Evolutionary conservation across 2,329 filamentous ascomycete genomes (phyloP).

Genomic region (Pseudofabraea citricarpa): DNA sequence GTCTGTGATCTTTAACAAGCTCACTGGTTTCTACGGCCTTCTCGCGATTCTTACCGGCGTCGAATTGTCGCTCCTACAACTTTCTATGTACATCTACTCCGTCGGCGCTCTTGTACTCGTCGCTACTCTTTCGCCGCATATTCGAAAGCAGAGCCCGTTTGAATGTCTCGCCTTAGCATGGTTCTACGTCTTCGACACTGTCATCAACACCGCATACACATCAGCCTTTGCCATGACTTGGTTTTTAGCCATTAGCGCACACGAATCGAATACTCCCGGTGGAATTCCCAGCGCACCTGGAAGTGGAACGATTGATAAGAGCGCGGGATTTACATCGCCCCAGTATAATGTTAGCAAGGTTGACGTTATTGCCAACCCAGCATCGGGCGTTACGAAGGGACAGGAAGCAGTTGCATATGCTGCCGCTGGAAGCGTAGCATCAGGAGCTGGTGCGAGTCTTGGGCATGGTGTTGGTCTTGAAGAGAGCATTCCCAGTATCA

Average conservation of each 20-base stretch:
- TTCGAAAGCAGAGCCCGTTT: conserved; percentile 72
- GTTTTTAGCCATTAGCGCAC: conserved; percentile 64
- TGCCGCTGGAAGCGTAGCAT: conserved; percentile 29
- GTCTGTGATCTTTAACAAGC: conserved; percentile 84
- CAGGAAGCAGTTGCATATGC: conserved; percentile 49
- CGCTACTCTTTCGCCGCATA: conserved; percentile 69
- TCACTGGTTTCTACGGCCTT: conserved; percentile 84
- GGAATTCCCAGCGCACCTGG: conserved; percentile 33
- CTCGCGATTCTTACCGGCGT: conserved; percentile 86
- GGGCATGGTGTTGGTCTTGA: conserved; percentile 61
- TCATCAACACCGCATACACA: conserved; percentile 80
- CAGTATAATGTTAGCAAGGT: conserved; percentile 56
- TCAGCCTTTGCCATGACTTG: conserved; percentile 76
- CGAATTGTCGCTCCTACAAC: conserved; percentile 73
- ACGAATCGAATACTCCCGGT: conserved; percentile 32
- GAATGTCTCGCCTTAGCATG: conserved; percentile 79
- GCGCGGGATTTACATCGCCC: conserved; percentile 60
- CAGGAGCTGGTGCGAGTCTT: conserved; percentile 40
- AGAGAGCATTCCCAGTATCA: conserved; percentile 70
- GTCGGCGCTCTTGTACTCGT: conserved; percentile 64
- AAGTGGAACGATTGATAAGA: conserved; percentile 45
- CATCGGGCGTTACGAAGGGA: conserved; percentile 37
- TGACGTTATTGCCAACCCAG: conserved; percentile 45
- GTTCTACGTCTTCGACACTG: conserved; percentile 77
- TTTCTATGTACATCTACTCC: conserved; percentile 90